These are phyloP conservation scores for Friedmanniomyces simplex DNA, from an alignment of 495 filamentous ascomycete species.

Conservation along the genomic window DNA sequence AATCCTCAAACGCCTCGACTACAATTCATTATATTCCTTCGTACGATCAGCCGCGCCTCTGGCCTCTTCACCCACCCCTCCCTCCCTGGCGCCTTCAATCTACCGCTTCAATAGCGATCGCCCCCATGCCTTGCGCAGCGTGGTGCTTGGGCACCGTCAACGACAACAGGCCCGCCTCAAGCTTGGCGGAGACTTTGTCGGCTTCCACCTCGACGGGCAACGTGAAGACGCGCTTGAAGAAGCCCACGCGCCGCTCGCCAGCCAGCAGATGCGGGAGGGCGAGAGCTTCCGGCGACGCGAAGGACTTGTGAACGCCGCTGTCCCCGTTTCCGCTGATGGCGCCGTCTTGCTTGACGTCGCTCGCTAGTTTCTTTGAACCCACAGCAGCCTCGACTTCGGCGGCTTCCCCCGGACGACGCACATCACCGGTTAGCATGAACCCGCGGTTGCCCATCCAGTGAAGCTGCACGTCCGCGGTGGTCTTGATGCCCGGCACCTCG, in stretches of 20 bases:
- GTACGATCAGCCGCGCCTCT: no score
- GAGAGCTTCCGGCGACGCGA: neutral
- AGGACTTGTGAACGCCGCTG: neutral
- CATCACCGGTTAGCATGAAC: neutral
- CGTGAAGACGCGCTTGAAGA: conserved; percentile 1
- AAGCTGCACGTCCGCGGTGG: neutral
- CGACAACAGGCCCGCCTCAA: conserved; percentile 5
- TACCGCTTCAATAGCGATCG: neutral
- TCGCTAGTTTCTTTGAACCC: no score
- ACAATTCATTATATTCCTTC: no score
- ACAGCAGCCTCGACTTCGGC: neutral
- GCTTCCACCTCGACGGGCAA: conserved; percentile 1
- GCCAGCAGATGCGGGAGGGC: neutral
- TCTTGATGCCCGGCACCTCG: conserved; percentile 9
- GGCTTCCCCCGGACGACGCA: neutral
- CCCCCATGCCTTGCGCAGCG: neutral
- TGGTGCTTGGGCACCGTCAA: conserved; percentile 4
- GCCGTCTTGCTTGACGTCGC: no score
- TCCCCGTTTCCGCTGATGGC: neutral
- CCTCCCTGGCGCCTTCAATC: no score
- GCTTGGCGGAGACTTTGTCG: conserved; percentile 1
- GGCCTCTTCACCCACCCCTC: no score
- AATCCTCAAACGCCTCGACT: no score
- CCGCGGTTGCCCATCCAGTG: neutral
- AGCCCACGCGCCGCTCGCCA: neutral